Base-by-base conservation (phyloP, 768 basidiomycete genomes). In the Collybia sordida region DNA sequence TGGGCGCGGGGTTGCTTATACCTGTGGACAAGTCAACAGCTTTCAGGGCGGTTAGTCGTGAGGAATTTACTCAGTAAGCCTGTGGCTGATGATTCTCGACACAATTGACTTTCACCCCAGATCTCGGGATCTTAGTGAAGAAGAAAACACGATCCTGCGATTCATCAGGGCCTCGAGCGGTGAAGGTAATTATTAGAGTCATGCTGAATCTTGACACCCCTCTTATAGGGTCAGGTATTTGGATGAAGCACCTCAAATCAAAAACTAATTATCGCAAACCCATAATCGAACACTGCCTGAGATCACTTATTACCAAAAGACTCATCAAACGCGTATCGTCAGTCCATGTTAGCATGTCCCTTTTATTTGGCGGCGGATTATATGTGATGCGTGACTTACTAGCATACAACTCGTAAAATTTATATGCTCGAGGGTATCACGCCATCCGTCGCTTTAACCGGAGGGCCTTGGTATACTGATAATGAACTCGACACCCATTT, bases 381-480 rank as follows among this genome's bases (percentile, higher is more conserved):
- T 28, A 6, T 27, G 15, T 3, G 35, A 28, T 4, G n/a, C 21
- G 14, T 6, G 5, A 4, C 31, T 14, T 11, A n/a, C 42, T 58
- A 96, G 91, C 83, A 88, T 59, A 92, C 92, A 15, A 98, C 94
- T 2, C 83, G 93, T 42, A 94, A 95, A 68, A 92, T 97, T 52
- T 99, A 95, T 72, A 97, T 98, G 87, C 81, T 95, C 37, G 82
- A 85, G 36, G 82, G 88, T 53, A 69, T 98, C 3, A 88, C 90
- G 50, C 97, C 97, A 2, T 92, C 93, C 0, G 87, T 92, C 12
- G 88, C 93, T 47, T 71, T 98, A 53, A 96, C 94, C 0, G 97
- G 97, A 45, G 97, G 97, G 0, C 92, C 96, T 2, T 99, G 97
- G 96, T 99, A 95, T 63, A 93, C 91, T 7, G 93, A 96, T 61